These are phyloP conservation scores for Solanum dulcamara DNA, from an alignment of 257 asterid genomes.

Conservation along the genomic window DNA sequence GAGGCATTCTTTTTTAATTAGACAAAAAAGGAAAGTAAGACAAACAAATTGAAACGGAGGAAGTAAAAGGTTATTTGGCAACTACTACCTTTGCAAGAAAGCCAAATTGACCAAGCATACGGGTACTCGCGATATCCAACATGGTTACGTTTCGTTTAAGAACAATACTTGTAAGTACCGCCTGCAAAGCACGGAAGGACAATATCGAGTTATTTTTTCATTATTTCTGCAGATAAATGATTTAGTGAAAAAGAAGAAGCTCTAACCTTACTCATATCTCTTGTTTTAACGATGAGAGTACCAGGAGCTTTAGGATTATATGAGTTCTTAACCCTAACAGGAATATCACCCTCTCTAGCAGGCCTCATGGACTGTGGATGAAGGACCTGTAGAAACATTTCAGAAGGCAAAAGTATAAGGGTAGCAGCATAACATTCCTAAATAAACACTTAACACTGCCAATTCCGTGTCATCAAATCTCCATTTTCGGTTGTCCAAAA, in stretches of 20 bases:
- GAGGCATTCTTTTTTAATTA: no score
- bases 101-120: constrained; percentile 92
- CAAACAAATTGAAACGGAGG: not conserved
- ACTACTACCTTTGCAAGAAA: constrained; percentile 76
- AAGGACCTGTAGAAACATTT: constrained; percentile 42
- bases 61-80: not conserved
- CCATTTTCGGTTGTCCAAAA: not conserved
- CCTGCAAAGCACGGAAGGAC: constrained; percentile 31
- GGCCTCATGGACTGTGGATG: constrained; percentile 98
- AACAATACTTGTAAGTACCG: constrained; percentile 86
- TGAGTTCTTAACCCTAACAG: constrained; percentile 88
- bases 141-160: constrained; percentile 81
- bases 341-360: constrained; percentile 89
- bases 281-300: constrained; percentile 60
- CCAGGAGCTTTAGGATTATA: constrained; percentile 91
- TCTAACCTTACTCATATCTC: constrained; percentile 78
- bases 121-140: constrained; percentile 86
- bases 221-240: not conserved
- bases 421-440: not conserved
- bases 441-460: not conserved
- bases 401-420: not conserved
- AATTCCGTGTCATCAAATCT: not conserved
- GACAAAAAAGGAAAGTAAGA: not conserved
- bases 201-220: not conserved
- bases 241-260: not conserved